A percentile compares a stretch with the other conserved stretches of the same genome.
Evolutionary conservation across 768 basidiomycete genomes (phyloP).

Genomic region (Austroboletus eburneus): DNA sequence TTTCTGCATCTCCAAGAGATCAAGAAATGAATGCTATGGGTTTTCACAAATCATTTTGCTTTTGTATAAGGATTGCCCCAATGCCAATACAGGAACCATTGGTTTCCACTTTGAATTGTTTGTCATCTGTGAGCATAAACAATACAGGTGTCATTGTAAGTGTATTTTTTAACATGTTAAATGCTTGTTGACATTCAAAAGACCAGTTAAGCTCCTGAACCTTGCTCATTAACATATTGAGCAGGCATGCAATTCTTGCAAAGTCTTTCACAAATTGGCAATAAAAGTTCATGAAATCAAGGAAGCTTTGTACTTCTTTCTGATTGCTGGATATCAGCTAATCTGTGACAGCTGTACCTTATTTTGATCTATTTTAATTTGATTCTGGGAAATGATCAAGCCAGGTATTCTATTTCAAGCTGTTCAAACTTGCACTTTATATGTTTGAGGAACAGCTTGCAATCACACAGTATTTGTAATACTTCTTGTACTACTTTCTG

Average conservation of each 20-base stretch:
- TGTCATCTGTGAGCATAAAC: background rate
- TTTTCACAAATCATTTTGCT: background rate
- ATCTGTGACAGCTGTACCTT: background rate
- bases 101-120: background rate
- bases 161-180: background rate
- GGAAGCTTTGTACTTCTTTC: background rate
- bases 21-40: background rate
- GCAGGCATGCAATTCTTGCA: background rate
- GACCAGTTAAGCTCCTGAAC: background rate
- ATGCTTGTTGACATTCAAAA: background rate
- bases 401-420: background rate
- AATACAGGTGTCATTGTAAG: background rate
- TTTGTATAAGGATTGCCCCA: background rate
- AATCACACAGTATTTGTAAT: background rate
- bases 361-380: background rate
- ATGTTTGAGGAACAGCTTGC: background rate
- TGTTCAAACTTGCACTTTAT: background rate
- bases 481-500: background rate
- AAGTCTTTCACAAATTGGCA: background rate
- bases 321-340: background rate
- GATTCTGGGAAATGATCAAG: background rate
- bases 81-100: background rate
- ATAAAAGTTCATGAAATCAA: background rate
- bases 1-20: background rate
- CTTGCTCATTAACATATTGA: background rate